Evolutionary conservation across 805 yeast genomes (phyloP).

Genomic region (Ogataea polymorpha): DNA sequence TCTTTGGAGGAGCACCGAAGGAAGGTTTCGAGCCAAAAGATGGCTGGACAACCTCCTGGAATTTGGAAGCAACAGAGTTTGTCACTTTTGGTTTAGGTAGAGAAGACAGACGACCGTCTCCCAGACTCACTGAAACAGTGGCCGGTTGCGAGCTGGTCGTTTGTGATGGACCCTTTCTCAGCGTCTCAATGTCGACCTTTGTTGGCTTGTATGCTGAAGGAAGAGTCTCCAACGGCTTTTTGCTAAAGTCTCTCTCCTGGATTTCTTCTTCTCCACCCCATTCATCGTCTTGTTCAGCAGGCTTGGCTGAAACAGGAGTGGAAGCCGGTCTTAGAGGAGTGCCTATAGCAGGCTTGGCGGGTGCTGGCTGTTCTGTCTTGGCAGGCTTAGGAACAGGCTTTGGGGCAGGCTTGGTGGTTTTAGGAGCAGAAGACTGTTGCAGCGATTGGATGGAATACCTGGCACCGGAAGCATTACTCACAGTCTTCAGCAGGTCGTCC

Average conservation of each 20-base stretch:
- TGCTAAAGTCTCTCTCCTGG: constrained; percentile 49
- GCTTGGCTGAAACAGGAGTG: constrained; percentile 11
- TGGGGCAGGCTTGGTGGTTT: constrained; percentile 8
- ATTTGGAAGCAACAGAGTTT: constrained; percentile 50
- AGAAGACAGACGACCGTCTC: constrained; percentile 53
- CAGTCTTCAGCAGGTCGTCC: constrained; percentile 66
- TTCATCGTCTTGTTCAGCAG: constrained; percentile 41
- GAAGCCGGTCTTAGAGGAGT: constrained; percentile 17
- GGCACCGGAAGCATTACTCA: constrained; percentile 93
- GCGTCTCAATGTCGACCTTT: constrained; percentile 54
- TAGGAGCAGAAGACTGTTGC: constrained; percentile 13
- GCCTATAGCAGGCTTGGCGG: constrained; percentile 23
- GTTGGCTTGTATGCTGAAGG: constrained; percentile 68
- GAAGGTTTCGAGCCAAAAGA: constrained; percentile 35
- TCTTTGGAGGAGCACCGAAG: constrained; percentile 29
- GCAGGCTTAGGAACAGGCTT: constrained; percentile 7
- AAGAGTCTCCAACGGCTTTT: constrained; percentile 48
- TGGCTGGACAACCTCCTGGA: constrained; percentile 35
- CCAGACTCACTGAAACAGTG: constrained; percentile 26
- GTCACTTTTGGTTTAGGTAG: constrained; percentile 61
- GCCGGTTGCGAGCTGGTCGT: constrained; percentile 38
- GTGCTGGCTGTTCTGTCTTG: constrained; percentile 1
- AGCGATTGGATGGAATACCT: constrained; percentile 68
- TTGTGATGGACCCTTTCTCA: constrained; percentile 48
- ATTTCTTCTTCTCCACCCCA: constrained; percentile 70